These are phyloP conservation scores for Acer yangbiense DNA, from an alignment of 345 rosid species.

Conservation along the genomic window DNA sequence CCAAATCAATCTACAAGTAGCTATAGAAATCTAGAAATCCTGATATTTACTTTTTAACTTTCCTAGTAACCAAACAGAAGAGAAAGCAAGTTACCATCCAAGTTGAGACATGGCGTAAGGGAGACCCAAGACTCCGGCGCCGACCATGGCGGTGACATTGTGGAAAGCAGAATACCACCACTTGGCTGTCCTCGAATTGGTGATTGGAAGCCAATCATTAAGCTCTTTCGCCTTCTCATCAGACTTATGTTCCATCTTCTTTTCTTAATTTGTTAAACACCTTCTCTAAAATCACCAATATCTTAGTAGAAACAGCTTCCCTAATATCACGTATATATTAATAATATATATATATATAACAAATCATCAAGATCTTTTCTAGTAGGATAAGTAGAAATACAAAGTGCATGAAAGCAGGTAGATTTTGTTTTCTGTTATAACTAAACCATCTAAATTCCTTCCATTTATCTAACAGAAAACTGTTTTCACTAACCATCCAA, in stretches of 20 bases:
- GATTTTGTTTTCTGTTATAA: slow-evolving; percentile 16
- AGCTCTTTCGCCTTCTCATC: slow-evolving; percentile 20
- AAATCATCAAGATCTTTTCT: neutral
- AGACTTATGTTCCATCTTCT: neutral
- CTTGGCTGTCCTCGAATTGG: slow-evolving; percentile 58
- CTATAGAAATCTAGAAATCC: no score
- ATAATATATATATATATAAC: neutral
- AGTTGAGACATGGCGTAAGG: slow-evolving; percentile 72
- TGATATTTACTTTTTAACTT: no score
- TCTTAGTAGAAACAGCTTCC: no score
- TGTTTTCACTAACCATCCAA: no score
- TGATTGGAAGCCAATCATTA: slow-evolving; percentile 67
- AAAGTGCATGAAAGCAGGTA: neutral
- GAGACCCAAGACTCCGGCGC: slow-evolving; percentile 66
- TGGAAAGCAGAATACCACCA: slow-evolving; percentile 76
- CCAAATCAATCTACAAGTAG: no score
- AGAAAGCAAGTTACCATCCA: slow-evolving; percentile 47
- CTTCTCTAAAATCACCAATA: no score
- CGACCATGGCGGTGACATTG: slow-evolving; percentile 82
- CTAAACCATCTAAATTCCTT: neutral
- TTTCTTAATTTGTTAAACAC: neutral
- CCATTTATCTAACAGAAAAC: no score
- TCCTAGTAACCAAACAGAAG: neutral
- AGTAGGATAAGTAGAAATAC: neutral
- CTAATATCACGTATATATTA: no score